Conservation (phyloP, 225 moss, liverwort and hornwort genomes). For the Marchantia paleacea region DNA sequence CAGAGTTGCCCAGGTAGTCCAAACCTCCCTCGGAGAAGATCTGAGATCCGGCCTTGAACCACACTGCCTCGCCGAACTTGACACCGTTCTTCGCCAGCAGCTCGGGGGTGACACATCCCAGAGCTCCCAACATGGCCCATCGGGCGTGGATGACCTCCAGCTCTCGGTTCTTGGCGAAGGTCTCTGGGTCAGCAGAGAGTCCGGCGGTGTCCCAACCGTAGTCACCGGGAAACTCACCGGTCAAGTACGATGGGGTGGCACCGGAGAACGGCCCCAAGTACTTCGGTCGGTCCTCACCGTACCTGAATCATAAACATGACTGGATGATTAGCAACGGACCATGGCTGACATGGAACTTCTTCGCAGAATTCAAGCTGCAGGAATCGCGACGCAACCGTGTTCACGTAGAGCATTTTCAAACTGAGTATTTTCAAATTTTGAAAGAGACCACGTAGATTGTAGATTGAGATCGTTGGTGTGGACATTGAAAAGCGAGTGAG, state of each 20-base stretch:
- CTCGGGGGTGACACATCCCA: conserved; percentile 35
- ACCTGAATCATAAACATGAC: conserved; percentile 36
- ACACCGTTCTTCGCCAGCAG: conserved; percentile 49
- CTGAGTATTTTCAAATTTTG: too few species aligned
- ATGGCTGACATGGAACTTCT: too few species aligned
- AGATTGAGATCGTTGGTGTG: too few species aligned
- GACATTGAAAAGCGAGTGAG: too few species aligned
- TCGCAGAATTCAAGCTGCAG: too few species aligned
- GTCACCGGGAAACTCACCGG: conserved; percentile 55
- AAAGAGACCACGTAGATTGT: too few species aligned
- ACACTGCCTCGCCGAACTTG: conserved; percentile 48
- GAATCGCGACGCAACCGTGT: too few species aligned
- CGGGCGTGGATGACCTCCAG: conserved; percentile 53
- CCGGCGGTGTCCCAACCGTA: conserved; percentile 59
- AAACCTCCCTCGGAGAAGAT: conserved; percentile 47
- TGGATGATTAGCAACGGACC: too few species aligned
- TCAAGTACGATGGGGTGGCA: conserved; percentile 48
- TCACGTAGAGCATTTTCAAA: too few species aligned
- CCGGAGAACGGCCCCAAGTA: conserved; percentile 42
- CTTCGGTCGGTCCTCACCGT: conserved; percentile 39
- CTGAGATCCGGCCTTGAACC: conserved; percentile 59
- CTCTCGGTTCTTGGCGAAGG: conserved; percentile 49
- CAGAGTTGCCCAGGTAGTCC: conserved; percentile 44
- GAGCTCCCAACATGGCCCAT: conserved; percentile 59
- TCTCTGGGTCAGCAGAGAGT: conserved; percentile 49